A percentile compares a stretch with the other conserved stretches of the same genome.
Evolutionary conservation across 345 rosid species (phyloP).

Genomic region (Rhizophora mangle): DNA sequence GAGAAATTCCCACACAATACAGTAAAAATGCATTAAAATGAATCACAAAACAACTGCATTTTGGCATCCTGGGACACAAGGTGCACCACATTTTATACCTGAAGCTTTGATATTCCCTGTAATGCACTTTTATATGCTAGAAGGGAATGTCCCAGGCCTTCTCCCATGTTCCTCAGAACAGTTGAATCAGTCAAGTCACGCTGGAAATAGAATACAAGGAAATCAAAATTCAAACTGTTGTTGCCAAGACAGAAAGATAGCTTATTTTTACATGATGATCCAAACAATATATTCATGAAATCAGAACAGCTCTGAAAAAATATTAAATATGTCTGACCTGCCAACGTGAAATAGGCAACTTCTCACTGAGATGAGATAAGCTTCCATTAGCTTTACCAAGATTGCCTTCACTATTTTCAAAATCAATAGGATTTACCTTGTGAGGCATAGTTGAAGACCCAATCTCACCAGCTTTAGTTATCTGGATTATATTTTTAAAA

Average conservation of each 20-base stretch:
- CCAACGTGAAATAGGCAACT: constrained; percentile 89
- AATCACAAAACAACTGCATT: constrained; percentile 1
- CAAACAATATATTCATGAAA: background rate
- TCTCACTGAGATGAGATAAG: constrained; percentile 60
- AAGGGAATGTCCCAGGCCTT: constrained; percentile 91
- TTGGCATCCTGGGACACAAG: background rate
- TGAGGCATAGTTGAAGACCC: constrained; percentile 98
- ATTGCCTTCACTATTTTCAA: constrained; percentile 96
- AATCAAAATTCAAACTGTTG: background rate
- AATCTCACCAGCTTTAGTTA: constrained; percentile 82
- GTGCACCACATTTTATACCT: constrained; percentile 43
- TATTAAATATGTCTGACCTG: constrained; percentile 49
- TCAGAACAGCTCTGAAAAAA: background rate
- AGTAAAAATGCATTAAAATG: background rate
- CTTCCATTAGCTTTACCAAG: constrained; percentile 88
- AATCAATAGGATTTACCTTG: constrained; percentile 93
- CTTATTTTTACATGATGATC: background rate
- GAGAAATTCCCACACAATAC: no score
- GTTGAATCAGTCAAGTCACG: constrained; percentile 96
- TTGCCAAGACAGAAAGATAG: constrained; percentile 6
- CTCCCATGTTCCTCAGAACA: constrained; percentile 89
- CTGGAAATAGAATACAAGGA: constrained; percentile 38
- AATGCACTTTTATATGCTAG: constrained; percentile 89
- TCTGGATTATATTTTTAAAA: constrained; percentile 44
- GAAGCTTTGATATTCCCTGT: constrained; percentile 82